These are phyloP conservation scores for Leccinum subtestaceum DNA, from an alignment of 768 basidiomycete genomes.

Conservation along the genomic window DNA sequence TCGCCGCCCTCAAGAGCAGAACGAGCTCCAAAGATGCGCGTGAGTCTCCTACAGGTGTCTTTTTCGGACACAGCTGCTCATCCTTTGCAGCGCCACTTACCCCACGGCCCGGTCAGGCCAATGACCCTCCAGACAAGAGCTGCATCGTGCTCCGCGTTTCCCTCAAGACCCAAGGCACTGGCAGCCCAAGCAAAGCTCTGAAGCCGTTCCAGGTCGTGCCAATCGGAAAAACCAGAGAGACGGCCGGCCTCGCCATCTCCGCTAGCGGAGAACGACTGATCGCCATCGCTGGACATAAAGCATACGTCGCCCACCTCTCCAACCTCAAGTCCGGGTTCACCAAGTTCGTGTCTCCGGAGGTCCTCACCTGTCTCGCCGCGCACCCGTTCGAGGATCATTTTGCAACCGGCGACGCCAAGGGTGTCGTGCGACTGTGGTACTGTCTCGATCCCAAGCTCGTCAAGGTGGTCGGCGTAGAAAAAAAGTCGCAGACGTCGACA, in stretches of 20 bases:
- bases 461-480: slow-evolving; percentile 63
- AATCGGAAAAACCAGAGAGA: slow-evolving; percentile 66
- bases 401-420: slow-evolving; percentile 88
- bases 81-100: slow-evolving; percentile 10
- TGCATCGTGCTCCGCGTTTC: slow-evolving; percentile 60
- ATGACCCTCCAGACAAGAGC: slow-evolving; percentile 39
- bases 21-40: slow-evolving; percentile 39
- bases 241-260: slow-evolving; percentile 68
- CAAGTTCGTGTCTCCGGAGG: slow-evolving; percentile 80
- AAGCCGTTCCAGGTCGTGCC: slow-evolving; percentile 49
- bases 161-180: slow-evolving; percentile 40
- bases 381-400: slow-evolving; percentile 92
- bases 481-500: slow-evolving; percentile 77
- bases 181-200: slow-evolving; percentile 39
- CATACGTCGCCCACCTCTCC: slow-evolving; percentile 65
- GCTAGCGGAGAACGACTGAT: slow-evolving; percentile 77
- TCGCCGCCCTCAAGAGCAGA: slow-evolving; percentile 53
- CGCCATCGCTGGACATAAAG: slow-evolving; percentile 69
- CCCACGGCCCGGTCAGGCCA: background rate
- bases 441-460: slow-evolving; percentile 66
- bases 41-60: slow-evolving; percentile 9
- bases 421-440: slow-evolving; percentile 89
- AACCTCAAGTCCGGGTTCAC: slow-evolving; percentile 65
- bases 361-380: slow-evolving; percentile 79
- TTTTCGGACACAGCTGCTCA: background rate